Base-by-base conservation (phyloP, 2,329 filamentous ascomycete genomes). In the Cryphonectria radicalis region DNA sequence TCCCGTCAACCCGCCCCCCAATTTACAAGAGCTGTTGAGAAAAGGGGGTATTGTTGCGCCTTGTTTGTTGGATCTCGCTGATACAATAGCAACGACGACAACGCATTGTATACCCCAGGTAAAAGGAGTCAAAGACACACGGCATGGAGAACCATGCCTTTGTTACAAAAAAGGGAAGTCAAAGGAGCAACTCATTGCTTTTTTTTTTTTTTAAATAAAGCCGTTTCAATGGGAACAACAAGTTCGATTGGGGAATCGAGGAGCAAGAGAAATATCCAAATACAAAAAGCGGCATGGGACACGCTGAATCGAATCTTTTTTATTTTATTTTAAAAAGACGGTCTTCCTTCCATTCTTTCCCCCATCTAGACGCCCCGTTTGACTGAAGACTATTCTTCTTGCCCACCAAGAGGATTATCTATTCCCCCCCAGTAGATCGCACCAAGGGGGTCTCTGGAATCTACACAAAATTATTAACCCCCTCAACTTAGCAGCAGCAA, bases 51-150 rank as follows among this genome's bases (percentile, higher is more conserved):
- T 8, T 28, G 55, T 8, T 37, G 40, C n/a, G 50, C 17, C 10
- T 67, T 57, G 10, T n/a, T 67, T 43, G 55, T 46, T 67, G 66
- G 66, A 25, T 50, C 37, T n/a, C 2, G 42, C 5, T 1, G 6
- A 50, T 46, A 7, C 55, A 60, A 60, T 42, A 50, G 43, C 67
- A 32, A 63, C 46, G 67, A 43, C 32, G 32, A 32, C 3, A 53
- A 53, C 28, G 59, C 67, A 68, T 68, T 68, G 67, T 63, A 28
- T 5, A 57, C 55, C 46, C 4, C 25, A 40, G 32, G 53, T 42
- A 13, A 17, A 35, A n/a, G 55, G 66, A 8, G n/a, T 32, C 37
- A 46, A 43, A 62, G 32, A 19, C 19, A 22, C 59, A 62, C 59
- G 59, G 59, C 59, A 62, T 37, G 59, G 32, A n/a, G 8, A 19